Base-by-base conservation (phyloP, 163 green algal species). In the Scenedesmus sp. region DNA sequence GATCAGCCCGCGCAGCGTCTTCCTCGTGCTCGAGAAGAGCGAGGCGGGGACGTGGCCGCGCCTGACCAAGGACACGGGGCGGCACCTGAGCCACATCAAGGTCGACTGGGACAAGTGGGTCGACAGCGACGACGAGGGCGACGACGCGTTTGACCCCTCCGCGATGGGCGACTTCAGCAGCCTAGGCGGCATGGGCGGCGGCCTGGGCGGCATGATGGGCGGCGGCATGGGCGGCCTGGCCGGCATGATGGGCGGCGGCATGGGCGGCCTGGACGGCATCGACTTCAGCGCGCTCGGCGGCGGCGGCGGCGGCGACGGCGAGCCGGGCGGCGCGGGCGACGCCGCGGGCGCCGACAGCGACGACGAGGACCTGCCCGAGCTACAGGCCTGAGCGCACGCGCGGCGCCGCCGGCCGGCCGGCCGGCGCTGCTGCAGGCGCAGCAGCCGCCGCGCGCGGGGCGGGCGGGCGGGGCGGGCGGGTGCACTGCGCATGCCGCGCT, bases 61-160 rank as follows among this genome's bases (percentile, higher is more conserved):
- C 9, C 83, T 96, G 39, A 89, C 91, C 11, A 93, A 93, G 80
- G 87, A 90, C 54, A 85, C 50, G 0, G 86, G 87, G 48, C 89
- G 85, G 81, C 53, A 88, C 26, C 62, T 90, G 3, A 64, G 77
- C 34, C 90, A 95, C 84, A 86, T 95, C 76, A 80, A 95, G 81
- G 75, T 84, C 42, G 91, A 96, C 84, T 97, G 92, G 92, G 81
- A 91, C 69, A 94, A 94, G 77, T 96, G 89, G 86, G 84, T 93
- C 45, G 88, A 93, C 69, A 73, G 80, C 36, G 89, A 93, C 47
- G 85, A 92, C 75, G 92, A 97, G 57, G 92, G 94, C 57, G 92
- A 92, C 65, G 92, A 94, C 14, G 86, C 85, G 15, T 74, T 66
- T 20, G 72, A 89, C 45, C 80, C 80, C 36, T 83, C 42, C 60